Conservation (phyloP, 2,329 filamentous ascomycete species). For the Monilinia polystroma region DNA sequence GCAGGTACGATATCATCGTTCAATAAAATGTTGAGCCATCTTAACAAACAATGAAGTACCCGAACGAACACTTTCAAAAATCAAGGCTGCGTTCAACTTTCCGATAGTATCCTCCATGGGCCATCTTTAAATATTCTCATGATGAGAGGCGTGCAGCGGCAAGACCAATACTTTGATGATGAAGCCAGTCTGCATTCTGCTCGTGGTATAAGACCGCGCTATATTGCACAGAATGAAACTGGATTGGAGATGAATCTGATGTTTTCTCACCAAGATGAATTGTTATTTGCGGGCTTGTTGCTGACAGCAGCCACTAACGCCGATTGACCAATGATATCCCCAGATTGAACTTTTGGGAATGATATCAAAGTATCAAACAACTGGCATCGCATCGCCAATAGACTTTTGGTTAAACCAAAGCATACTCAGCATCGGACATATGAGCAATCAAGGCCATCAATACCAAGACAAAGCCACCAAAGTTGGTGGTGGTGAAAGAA, state of each 20-base stretch:
- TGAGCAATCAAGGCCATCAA: neutral
- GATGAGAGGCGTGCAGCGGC: neutral
- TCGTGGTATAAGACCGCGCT: neutral
- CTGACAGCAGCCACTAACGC: neutral
- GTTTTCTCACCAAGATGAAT: neutral
- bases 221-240: neutral
- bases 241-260: neutral
- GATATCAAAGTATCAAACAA: neutral
- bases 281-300: neutral
- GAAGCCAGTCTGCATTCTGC: neutral
- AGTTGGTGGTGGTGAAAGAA: neutral
- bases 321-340: neutral
- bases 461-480: neutral
- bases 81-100: no score
- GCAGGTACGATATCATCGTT: no score
- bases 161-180: neutral
- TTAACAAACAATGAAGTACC: no score
- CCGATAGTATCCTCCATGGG: no score
- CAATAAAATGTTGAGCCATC: no score
- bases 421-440: neutral
- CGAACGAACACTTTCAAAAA: no score
- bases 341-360: neutral
- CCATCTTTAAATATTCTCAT: no score
- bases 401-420: neutral
- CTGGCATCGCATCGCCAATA: neutral